Evolutionary conservation across 202 grass and related monocot genomes (phyloP).

Genomic region (Musa balbisiana): DNA sequence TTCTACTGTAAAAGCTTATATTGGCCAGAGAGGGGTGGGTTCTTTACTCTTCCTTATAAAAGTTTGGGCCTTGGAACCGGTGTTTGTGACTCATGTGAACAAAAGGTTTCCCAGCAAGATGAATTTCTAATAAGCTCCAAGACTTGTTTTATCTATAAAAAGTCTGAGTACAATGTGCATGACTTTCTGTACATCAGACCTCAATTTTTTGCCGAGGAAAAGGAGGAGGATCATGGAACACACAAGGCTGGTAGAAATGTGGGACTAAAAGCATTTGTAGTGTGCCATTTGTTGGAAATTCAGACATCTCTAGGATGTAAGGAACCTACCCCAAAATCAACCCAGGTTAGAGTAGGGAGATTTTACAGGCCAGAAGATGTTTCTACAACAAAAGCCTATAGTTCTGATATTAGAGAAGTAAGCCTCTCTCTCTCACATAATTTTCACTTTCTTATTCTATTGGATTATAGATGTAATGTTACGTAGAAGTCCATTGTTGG

Average conservation of each 20-base stretch:
- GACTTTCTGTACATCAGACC: slow-evolving; percentile 74
- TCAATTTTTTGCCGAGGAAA: slow-evolving; percentile 57
- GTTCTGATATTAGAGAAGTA: slow-evolving; percentile 97
- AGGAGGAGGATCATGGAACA: slow-evolving; percentile 57
- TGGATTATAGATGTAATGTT: too few species aligned
- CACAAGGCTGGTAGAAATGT: slow-evolving; percentile 86
- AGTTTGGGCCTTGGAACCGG: slow-evolving; percentile 77
- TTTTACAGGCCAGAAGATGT: slow-evolving; percentile 97
- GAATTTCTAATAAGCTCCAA: slow-evolving; percentile 53
- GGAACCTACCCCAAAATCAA: slow-evolving; percentile 41
- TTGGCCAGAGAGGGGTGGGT: slow-evolving; percentile 79
- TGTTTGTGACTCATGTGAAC: slow-evolving; percentile 63
- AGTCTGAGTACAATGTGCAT: slow-evolving; percentile 55
- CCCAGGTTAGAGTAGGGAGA: slow-evolving; percentile 67
- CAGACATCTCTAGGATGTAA: slow-evolving; percentile 41
- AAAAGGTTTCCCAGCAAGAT: slow-evolving; percentile 42
- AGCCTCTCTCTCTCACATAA: background rate
- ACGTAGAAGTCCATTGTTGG: too few species aligned
- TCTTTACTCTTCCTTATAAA: slow-evolving; percentile 67
- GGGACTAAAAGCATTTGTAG: slow-evolving; percentile 70
- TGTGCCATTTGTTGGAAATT: slow-evolving; percentile 74
- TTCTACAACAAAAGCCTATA: slow-evolving; percentile 72
- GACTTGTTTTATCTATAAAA: slow-evolving; percentile 60
- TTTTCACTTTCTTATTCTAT: too few species aligned
- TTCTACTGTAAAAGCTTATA: slow-evolving; percentile 87